Percentiles rank a stretch among this genome's conserved stretches.
These are phyloP conservation scores for Alternaria atra DNA, from an alignment of 2,329 filamentous ascomycete genomes.

Conservation along the genomic window DNA sequence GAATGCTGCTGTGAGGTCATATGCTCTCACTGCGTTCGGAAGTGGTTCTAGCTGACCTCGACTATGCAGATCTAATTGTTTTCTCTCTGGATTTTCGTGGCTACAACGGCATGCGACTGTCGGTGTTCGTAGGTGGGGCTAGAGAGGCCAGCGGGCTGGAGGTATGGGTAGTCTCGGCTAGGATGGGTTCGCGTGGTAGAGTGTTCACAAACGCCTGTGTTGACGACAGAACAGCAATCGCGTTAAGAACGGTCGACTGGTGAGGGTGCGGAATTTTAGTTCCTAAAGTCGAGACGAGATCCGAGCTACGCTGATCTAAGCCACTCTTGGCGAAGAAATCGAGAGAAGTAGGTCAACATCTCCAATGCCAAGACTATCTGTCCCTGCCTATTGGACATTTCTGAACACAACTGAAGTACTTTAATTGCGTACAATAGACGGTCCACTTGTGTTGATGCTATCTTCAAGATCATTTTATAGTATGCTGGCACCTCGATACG, in stretches of 20 bases:
- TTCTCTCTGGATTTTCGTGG: not conserved
- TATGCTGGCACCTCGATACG: slow-evolving; percentile 14
- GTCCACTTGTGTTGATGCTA: not conserved
- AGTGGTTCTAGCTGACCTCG: not conserved
- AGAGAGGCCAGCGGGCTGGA: not conserved
- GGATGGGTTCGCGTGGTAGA: not conserved
- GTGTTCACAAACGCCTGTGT: not conserved
- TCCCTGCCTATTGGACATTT: not conserved
- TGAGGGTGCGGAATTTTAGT: slow-evolving; percentile 2
- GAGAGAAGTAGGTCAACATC: slow-evolving; percentile 1
- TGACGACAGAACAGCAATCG: slow-evolving; percentile 1
- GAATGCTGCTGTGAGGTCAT: not conserved
- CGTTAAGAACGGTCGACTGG: not conserved
- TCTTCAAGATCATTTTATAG: not conserved
- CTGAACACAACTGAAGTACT: not conserved
- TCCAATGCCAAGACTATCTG: not conserved
- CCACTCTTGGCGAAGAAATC: slow-evolving; percentile 9
- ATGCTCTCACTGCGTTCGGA: not conserved
- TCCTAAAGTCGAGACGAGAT: slow-evolving; percentile 5
- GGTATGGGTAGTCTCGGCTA: not conserved
- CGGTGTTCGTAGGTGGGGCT: not conserved
- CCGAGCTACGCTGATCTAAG: slow-evolving; percentile 10
- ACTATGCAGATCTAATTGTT: not conserved
- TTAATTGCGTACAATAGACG: not conserved
- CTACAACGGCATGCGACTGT: not conserved